A percentile compares a stretch with the other conserved stretches of the same genome.
These are phyloP conservation scores for Yamadazyma membranifaciens DNA, from an alignment of 1,139 yeast species.

Conservation along the genomic window DNA sequence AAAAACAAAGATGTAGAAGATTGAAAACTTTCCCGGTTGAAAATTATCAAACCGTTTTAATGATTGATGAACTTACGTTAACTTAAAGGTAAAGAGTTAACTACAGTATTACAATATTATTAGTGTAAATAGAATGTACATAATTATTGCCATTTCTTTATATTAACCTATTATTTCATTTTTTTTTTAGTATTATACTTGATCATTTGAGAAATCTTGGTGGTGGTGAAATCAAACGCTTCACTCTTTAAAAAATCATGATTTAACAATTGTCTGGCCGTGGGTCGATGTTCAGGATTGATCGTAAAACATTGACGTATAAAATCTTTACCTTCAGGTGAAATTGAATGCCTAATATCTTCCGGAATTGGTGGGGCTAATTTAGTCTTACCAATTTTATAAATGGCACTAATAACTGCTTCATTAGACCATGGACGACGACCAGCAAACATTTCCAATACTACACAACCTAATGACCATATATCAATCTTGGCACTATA, in stretches of 20 bases:
- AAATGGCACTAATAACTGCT: conserved; percentile 77
- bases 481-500: conserved; percentile 95
- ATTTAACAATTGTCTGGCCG: conserved; percentile 65
- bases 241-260: conserved; percentile 59
- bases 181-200: conserved; percentile 29
- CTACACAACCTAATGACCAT: conserved; percentile 95
- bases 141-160: not conserved
- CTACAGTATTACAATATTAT: too few species aligned
- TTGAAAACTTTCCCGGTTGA: conserved; percentile 75
- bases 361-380: conserved; percentile 95
- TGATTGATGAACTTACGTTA: conserved; percentile 69
- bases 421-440: conserved; percentile 81
- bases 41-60: conserved; percentile 76
- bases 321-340: conserved; percentile 65
- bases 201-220: conserved; percentile 57
- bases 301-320: conserved; percentile 75
- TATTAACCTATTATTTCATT: not conserved
- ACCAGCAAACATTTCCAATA: conserved; percentile 91
- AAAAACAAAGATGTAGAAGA: conserved; percentile 82
- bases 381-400: conserved; percentile 69
- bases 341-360: conserved; percentile 58
- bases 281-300: conserved; percentile 83
- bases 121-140: conserved; percentile 5
- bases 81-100: not conserved
- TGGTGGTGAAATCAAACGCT: conserved; percentile 58